Evolutionary conservation across 1,284 basidiomycete genomes (phyloP), one percentile per base, ranked within the genome.

Genomic region (Puccinia hordei): DNA sequence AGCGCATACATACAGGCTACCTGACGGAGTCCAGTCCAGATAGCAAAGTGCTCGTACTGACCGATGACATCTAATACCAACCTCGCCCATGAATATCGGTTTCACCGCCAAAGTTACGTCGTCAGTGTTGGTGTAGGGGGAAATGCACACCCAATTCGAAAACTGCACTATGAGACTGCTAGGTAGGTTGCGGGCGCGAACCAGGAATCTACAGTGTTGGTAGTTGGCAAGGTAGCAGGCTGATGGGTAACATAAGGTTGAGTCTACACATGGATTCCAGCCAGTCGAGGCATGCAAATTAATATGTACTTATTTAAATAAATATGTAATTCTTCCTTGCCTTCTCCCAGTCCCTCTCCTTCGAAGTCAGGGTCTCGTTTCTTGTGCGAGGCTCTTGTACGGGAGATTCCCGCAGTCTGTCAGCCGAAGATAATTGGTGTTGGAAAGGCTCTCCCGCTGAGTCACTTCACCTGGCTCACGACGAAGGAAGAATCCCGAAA

Each of bases 1-100:
- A 49, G 10, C 15, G 12, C 33, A 69, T 27, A 38, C 44, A 71
- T 71, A 71, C 68, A 71, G 68, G 41, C n/a, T 27, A 27, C 41
- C 63, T 46, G 24, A 66, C 63, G 46, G 61, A 38, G 15, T 38
- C 38, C 41, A 19, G 4, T 38, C 30, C 13, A 33, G 57, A 33
- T 12, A 33, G 53, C 2, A 49, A 41, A 41, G 12, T 55, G n/a
- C n/a, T n/a, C n/a, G n/a, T n/a, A 55, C 19, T 55, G 53, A 27
- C 53, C 53, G 30, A 33, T 33, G 33, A 59, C n/a, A n/a, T n/a
- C n/a, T n/a, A n/a, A n/a, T n/a, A n/a, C n/a, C n/a, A n/a, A n/a
- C n/a, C n/a, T 44, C n/a, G 24, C 41, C 24, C 63, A 41, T 12
- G 12, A 4, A 66, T 65, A 55, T 55, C n/a, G 53, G 61, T 65